Evolutionary conservation across 441 rosid genomes (phyloP).

Genomic region (Adansonia gregorii): DNA sequence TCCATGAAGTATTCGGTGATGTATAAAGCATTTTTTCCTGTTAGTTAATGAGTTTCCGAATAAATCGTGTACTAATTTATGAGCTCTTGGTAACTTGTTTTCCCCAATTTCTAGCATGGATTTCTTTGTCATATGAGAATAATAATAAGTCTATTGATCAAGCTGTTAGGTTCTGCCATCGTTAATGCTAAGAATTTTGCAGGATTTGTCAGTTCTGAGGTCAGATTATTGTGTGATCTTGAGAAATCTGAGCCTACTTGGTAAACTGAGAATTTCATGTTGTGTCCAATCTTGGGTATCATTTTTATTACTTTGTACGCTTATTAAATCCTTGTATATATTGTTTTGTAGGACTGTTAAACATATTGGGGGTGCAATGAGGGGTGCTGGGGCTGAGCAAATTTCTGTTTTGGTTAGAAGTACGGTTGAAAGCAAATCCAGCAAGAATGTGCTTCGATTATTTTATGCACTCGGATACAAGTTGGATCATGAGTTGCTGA

Average conservation of each 20-base stretch:
- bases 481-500: constrained; percentile 86
- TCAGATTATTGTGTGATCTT: constrained; percentile 88
- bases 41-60: constrained; percentile 16
- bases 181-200: constrained; percentile 27
- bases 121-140: constrained; percentile 7
- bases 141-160: neutral
- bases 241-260: constrained; percentile 86
- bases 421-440: constrained; percentile 89
- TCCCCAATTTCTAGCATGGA: too few species aligned
- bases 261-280: constrained; percentile 39
- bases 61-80: constrained; percentile 5
- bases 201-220: constrained; percentile 80
- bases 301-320: constrained; percentile 19
- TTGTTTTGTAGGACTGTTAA: constrained; percentile 66
- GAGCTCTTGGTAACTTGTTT: neutral
- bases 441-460: constrained; percentile 81
- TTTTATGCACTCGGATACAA: constrained; percentile 88
- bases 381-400: constrained; percentile 96
- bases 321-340: constrained; percentile 13
- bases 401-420: constrained; percentile 82
- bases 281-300: constrained; percentile 7
- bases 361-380: constrained; percentile 91
- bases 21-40: neutral
- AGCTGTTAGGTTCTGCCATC: neutral
- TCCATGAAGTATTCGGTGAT: neutral